Base-by-base conservation (phyloP, 2,329 filamentous ascomycete genomes). In the Neonectria hederae region DNA sequence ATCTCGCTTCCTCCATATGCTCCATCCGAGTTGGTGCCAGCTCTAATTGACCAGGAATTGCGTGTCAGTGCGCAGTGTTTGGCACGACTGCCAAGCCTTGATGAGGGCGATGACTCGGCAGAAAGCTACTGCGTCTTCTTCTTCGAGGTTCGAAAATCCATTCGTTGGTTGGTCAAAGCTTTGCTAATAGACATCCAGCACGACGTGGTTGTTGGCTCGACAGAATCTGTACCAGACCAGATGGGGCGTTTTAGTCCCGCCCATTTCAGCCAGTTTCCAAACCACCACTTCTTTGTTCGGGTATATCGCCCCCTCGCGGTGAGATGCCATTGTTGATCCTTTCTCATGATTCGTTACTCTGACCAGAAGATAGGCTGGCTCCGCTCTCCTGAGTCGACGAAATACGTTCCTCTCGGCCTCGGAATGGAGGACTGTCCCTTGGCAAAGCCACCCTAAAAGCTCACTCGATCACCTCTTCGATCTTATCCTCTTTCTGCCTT, bases 231-330 rank as follows among this genome's bases (percentile, higher is more conserved):
- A 2, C 69, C 78, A 1, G 71, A 76, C 17, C 75, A 81, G 38
- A 69, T 71, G 55, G 78, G 78, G 51, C 78, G 77, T 24, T 73
- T 78, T 19, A 85, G 85, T 0, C 83, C 86, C 0, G 75, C 76
- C 3, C 74, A 76, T 45, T 88, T 86, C 65, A 78, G 78, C 40
- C 75, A 75, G 0, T 88, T 88, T 57, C 86, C 86, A 2, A 79
- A 83, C 11, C 86, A 88, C 62, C 86, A 88, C 69, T 87, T 86
- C 71, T 88, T 88, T 60, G 81, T 82, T 24, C 81, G 85, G 11
- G 80, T 88, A 5, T 88, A 84, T 67, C 82, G 86, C 24, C 84
- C 83, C 14, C 81, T 78, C 52, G 83, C 83, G 49, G 86, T 87
- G 77, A 78, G 85, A 79, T 40, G 21, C 28, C 24, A 26, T n/a